Conservation (phyloP, 2,329 filamentous ascomycete species). For the Fusarium zealandicum region DNA sequence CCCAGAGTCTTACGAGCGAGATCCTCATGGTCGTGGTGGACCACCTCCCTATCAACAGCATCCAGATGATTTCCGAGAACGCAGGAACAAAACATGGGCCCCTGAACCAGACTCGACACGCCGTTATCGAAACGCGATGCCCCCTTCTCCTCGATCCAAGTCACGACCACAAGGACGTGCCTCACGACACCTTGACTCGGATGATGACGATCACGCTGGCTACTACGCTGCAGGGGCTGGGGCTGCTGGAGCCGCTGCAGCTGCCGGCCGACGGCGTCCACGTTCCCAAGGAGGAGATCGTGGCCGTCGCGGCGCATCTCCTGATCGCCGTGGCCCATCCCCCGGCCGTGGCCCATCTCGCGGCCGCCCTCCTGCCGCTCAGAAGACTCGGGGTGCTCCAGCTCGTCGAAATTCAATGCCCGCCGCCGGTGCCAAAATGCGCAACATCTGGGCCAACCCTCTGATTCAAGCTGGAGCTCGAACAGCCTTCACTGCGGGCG, state of each 20-base stretch:
- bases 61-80: slow-evolving; percentile 12
- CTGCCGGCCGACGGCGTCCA: slow-evolving; percentile 28
- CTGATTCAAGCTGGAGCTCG: slow-evolving; percentile 52
- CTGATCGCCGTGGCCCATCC: too few relatives aligned
- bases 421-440: slow-evolving; percentile 34
- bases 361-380: slow-evolving; percentile 35
- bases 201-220: slow-evolving; percentile 26
- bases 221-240: slow-evolving; percentile 12
- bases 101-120: slow-evolving; percentile 24
- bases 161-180: slow-evolving; percentile 24
- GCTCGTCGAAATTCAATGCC: slow-evolving; percentile 47
- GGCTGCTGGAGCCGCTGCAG: slow-evolving; percentile 10
- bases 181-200: slow-evolving; percentile 19
- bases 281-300: slow-evolving; percentile 37
- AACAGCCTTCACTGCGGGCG: slow-evolving; percentile 57
- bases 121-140: slow-evolving; percentile 24
- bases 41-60: not conserved
- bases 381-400: slow-evolving; percentile 23
- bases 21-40: slow-evolving; percentile 14
- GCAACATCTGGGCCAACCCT: slow-evolving; percentile 47
- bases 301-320: too few relatives aligned
- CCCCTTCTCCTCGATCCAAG: slow-evolving; percentile 22
- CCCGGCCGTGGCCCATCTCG: slow-evolving; percentile 1
- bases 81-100: slow-evolving; percentile 4
- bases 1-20: slow-evolving; percentile 16